phyloP scores from a whole-genome alignment of 768 basidiomycete genomes.

The Vararia minispora region DNA sequence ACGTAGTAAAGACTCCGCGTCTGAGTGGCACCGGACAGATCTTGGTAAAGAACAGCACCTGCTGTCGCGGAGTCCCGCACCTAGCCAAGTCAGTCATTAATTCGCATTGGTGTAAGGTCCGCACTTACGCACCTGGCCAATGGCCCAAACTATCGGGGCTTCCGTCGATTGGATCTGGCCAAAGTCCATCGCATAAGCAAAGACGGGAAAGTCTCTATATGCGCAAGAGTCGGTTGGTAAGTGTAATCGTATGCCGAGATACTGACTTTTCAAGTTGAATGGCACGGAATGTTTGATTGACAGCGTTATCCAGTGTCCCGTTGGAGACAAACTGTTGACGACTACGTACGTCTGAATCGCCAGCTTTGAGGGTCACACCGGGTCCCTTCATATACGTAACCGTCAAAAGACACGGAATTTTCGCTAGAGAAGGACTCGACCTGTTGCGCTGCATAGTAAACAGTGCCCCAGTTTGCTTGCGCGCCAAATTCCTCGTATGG shows the following conservation, averaged over 20 bases:
- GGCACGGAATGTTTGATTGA: background rate
- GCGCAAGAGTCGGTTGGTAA: too few relatives aligned
- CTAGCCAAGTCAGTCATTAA: too few relatives aligned
- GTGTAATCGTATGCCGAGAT: background rate
- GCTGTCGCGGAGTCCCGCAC: too few relatives aligned
- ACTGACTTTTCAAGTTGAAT: slow-evolving; percentile 3
- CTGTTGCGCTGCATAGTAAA: slow-evolving; percentile 5
- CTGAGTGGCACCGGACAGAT: slow-evolving; percentile 3
- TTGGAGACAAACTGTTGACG: background rate
- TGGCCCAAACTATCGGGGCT: slow-evolving; percentile 1
- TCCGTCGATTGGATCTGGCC: background rate
- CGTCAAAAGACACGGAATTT: background rate
- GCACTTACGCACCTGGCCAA: slow-evolving; percentile 10
- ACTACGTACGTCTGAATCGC: background rate
- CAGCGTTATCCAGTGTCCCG: background rate
- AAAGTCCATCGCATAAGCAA: slow-evolving; percentile 4
- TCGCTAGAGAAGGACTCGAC: too few relatives aligned
- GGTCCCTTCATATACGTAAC: background rate
- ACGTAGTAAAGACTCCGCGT: slow-evolving; percentile 3
- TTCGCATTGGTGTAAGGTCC: too few relatives aligned
- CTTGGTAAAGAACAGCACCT: slow-evolving; percentile 3
- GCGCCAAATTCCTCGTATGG: background rate
- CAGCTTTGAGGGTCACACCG: background rate
- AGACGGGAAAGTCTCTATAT: slow-evolving; percentile 1
- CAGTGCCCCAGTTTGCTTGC: slow-evolving; percentile 8